Evolutionary conservation across 306 rosid genomes (phyloP).

Genomic region (Quercus alba): DNA sequence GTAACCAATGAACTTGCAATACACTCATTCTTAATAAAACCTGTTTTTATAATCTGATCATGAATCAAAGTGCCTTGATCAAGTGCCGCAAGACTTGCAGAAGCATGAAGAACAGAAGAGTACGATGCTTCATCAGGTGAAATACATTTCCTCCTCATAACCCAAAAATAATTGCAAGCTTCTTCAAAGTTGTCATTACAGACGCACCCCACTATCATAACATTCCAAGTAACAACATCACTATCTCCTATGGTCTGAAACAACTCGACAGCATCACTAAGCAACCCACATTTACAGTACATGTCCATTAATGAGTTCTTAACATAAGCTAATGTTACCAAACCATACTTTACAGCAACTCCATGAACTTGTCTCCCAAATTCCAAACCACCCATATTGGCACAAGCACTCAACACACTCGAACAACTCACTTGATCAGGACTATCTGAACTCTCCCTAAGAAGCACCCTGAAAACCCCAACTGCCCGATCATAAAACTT

Average conservation of each 20-base stretch:
- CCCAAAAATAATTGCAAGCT: conserved; percentile 43
- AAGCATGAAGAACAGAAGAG: conserved; percentile 54
- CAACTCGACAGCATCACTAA: conserved; percentile 42
- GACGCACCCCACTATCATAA: conserved; percentile 44
- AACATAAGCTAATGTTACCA: conserved; percentile 39
- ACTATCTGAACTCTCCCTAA: conserved; percentile 10
- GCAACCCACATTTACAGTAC: conserved; percentile 48
- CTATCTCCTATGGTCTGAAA: conserved; percentile 38
- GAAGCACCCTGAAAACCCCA: conserved; percentile 32
- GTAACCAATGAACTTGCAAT: conserved; percentile 47
- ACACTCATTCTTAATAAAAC: conserved; percentile 36
- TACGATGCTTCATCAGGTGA: conserved; percentile 53
- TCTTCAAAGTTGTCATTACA: conserved; percentile 40
- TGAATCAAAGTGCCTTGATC: conserved; percentile 50
- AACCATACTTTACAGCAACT: conserved; percentile 41
- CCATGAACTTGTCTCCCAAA: conserved; percentile 64
- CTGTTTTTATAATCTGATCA: conserved; percentile 44
- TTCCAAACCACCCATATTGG: conserved; percentile 31
- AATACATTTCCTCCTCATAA: conserved; percentile 45
- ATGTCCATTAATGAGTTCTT: conserved; percentile 54
- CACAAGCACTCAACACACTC: conserved; percentile 53
- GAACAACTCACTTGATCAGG: conserved; percentile 57
- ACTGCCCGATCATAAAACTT: conserved; percentile 36
- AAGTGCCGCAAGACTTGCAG: conserved; percentile 45
- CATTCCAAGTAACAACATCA: conserved; percentile 60